phyloP scores from a whole-genome alignment of 2,329 filamentous ascomycete species.

The Ceratocystiopsis minuta region DNA sequence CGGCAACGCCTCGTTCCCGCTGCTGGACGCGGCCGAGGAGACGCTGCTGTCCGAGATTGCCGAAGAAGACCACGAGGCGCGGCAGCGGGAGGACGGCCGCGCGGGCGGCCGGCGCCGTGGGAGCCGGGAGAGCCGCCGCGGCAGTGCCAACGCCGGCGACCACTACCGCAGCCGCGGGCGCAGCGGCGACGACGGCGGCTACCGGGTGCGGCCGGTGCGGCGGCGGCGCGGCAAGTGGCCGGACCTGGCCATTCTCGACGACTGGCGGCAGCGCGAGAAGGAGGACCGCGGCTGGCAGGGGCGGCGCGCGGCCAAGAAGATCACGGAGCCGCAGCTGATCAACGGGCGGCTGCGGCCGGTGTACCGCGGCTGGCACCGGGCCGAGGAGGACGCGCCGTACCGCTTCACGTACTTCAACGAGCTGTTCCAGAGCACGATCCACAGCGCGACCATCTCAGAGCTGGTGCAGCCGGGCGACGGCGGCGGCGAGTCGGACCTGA shows the following conservation, averaged over 20 bases:
- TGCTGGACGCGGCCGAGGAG: too few species aligned
- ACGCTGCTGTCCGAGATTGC: constrained; percentile 56
- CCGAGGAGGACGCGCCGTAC: constrained; percentile 80
- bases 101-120: constrained; percentile 9
- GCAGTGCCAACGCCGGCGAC: not conserved
- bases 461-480: constrained; percentile 61
- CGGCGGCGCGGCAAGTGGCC: constrained; percentile 66
- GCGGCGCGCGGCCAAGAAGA: constrained; percentile 61
- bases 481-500: too few species aligned
- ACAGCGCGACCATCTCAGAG: constrained; percentile 88
- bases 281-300: constrained; percentile 61
- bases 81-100: not conserved
- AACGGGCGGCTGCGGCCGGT: constrained; percentile 74
- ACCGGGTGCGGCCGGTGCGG: constrained; percentile 7
- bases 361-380: constrained; percentile 64
- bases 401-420: constrained; percentile 99
- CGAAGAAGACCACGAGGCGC: constrained; percentile 37
- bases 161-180: not conserved
- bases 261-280: constrained; percentile 83
- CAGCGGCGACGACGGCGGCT: constrained; percentile 3
- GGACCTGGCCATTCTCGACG: constrained; percentile 64
- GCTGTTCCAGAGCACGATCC: constrained; percentile 86
- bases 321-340: constrained; percentile 83
- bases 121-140: not conserved
- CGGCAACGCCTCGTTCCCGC: too few species aligned